Base-by-base conservation (phyloP, 176 grass and related monocot species). In the Triticum monococcum region DNA sequence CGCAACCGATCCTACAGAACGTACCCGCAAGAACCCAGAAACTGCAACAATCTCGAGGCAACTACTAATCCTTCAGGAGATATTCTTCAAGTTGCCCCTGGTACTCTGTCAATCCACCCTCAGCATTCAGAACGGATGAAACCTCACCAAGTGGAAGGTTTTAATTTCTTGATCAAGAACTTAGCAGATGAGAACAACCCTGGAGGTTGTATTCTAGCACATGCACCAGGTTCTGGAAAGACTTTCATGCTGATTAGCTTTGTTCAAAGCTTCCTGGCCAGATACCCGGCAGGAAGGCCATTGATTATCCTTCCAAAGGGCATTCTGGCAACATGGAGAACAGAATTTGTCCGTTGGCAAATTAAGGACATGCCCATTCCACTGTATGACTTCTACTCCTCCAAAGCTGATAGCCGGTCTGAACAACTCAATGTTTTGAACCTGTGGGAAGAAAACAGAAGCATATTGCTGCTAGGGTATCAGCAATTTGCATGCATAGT, bases 161-260 rank as follows among this genome's bases (percentile, higher is more conserved):
- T 97, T 75, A 97, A 92, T 67, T 97, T 97, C 82, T 85, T 97
- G 86, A 67, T 91, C 31, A 97, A 88, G 65, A 94, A 97, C 63
- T 85, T 97, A 56, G 91, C 80, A 77, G 92, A 90, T 86, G 92
- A 98, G 64, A 87, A 89, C 46, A 90, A 91, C 30, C 92, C 92
- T 75, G 95, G 91, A 60, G 95, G 91, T 28, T 97, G 91, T 81
- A 95, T 97, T 91, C 85, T 97, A 72, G 95, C 95, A 84, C 95
- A 97, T 76, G 95, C 92, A 32, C 92, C 92, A 48, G 92, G 95
- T 70, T 95, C 95, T 41, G 95, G 95, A 23, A 97, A 97, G 85
- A 97, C 92, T 17, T 97, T 97, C 60, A 88, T 97, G 88, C 79
- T 97, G 25, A 97, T 97, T 67, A 83, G 85, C 86, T 97, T 95